Evolutionary conservation across 176 grass and related monocot genomes (phyloP), one percentile per base, ranked within the genome.

Genomic region (Poa annua): DNA sequence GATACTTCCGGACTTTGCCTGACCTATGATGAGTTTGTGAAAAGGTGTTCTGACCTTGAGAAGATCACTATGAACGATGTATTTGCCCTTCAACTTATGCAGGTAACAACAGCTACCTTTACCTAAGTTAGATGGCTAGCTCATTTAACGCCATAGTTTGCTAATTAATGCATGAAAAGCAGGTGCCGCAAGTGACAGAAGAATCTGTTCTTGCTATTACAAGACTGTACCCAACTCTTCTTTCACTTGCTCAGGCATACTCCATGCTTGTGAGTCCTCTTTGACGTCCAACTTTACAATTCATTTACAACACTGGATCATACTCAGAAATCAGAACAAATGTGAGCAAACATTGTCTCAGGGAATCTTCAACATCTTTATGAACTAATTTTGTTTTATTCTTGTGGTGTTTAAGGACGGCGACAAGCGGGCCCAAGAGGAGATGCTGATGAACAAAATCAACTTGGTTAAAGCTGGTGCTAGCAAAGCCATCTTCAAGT

Each of bases 21-120:
- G 17, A 91, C 91, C 49, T 98, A 88, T 80, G 76, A 83, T 0
- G 85, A 91, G 77, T 98, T 98, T 83, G 71, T 85, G 64, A 86
- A 51, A 51, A 91, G 71, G 53, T 95, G 96, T 45, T 42, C 81
- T 47, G 91, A 95, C 20, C 91, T 93, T 83, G 84, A 87, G 62
- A 95, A 88, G 80, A 80, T 78, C 74, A 98, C 92, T 32, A 55
- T 95, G 14, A 90, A 74, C 19, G 44, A 98, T 83, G 86, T 98
- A 55, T 95, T 98, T 85, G 85, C 91, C 36, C 87, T 95, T 71
- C 96, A 98, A 78, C 96, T 95, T 90, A 98, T 98, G 96, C 96
- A 98, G 96, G 96, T 98, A 42, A 24, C 59, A 72, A 22, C 57
- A 52, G 11, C 21, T 3, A 8, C 8, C 53, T 81, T 78, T 24